Percentiles rank a stretch among this genome's conserved stretches.
These are phyloP conservation scores for Syncephalastrum contaminatum DNA, from an alignment of 371 early-diverging fungal genomes.

Conservation along the genomic window DNA sequence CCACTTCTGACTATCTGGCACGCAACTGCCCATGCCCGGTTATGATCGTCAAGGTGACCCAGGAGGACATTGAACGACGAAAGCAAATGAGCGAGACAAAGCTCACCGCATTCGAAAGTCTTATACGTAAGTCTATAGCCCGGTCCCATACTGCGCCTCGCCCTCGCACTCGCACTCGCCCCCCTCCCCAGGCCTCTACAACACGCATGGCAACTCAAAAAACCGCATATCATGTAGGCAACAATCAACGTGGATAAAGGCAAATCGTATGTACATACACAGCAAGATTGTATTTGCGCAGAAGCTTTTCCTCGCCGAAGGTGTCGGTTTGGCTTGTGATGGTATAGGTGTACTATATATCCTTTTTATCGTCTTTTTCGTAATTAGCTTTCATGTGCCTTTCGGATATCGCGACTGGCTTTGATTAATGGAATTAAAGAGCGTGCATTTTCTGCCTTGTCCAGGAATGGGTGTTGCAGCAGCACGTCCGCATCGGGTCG, in stretches of 20 bases:
- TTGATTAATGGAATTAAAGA: slow-evolving; percentile 86
- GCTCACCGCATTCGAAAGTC: background rate
- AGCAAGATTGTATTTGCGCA: no score
- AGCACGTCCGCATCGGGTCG: slow-evolving; percentile 82
- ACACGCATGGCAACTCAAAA: no score
- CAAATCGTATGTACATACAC: no score
- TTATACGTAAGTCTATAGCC: no score
- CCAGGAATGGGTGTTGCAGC: slow-evolving; percentile 85
- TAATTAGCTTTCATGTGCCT: slow-evolving; percentile 9
- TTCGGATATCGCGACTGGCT: slow-evolving; percentile 15
- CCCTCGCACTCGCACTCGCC: no score
- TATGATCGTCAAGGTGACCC: slow-evolving; percentile 27
- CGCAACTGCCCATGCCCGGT: slow-evolving; percentile 40
- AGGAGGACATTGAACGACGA: slow-evolving; percentile 31
- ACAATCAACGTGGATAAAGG: no score
- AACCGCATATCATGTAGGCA: no score
- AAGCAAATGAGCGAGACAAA: slow-evolving; percentile 2
- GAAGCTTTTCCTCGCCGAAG: no score
- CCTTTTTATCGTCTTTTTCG: background rate
- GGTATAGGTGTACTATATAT: slow-evolving; percentile 4
- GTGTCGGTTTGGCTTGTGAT: no score
- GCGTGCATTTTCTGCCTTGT: slow-evolving; percentile 81
- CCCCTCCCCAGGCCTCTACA: no score
- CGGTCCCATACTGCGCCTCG: no score
- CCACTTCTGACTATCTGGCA: slow-evolving; percentile 29